A percentile compares a stretch with the other conserved stretches of the same genome.
Conservation (phyloP, 495 filamentous ascomycete species). For the Hyaloscypha finlandica region DNA sequence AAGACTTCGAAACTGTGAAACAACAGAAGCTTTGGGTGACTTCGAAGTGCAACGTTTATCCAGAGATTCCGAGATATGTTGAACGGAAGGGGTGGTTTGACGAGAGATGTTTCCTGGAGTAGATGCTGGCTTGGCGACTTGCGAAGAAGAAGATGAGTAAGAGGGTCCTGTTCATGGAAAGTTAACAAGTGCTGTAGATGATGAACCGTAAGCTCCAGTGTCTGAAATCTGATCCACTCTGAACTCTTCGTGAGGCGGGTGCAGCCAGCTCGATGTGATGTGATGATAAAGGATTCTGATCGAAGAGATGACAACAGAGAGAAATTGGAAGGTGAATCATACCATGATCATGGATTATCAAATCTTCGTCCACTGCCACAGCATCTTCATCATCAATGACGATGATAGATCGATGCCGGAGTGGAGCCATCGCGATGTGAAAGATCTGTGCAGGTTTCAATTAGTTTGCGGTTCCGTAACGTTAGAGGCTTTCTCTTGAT, state of each 20-base stretch:
- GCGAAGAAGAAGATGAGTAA: background rate
- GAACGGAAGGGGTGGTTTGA: background rate
- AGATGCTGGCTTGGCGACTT: background rate
- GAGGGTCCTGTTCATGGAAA: background rate
- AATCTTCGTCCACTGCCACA: background rate
- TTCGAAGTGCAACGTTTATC: background rate
- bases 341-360: background rate
- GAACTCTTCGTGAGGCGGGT: no score
- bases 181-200: background rate
- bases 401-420: background rate
- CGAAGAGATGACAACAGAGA: background rate
- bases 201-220: no score
- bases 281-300: background rate
- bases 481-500: background rate
- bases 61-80: background rate
- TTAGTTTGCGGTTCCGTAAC: no score
- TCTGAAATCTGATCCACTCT: no score
- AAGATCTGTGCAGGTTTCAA: background rate
- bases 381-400: constrained; percentile 20
- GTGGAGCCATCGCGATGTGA: constrained; percentile 5
- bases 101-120: background rate
- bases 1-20: constrained; percentile 3
- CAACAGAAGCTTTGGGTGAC: background rate
- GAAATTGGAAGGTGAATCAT: background rate
- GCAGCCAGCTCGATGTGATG: background rate